Evolutionary conservation across 2,329 filamentous ascomycete genomes (phyloP).

Genomic region (Aquanectria penicillioides): DNA sequence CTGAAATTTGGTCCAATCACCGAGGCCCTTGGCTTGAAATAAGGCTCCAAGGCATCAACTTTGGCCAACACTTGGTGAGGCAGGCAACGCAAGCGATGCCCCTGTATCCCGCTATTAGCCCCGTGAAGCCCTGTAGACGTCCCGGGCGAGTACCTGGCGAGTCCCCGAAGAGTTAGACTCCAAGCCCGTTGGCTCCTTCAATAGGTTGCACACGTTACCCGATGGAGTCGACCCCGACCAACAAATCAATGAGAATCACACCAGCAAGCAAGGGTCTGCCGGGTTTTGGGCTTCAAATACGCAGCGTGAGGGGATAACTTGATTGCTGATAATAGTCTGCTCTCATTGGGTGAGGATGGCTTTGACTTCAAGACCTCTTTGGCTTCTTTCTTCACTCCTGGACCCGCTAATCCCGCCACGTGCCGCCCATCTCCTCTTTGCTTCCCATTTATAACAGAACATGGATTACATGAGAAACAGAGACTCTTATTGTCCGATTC

Average conservation of each 20-base stretch:
- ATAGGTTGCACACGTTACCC: neutral
- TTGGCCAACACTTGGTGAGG: neutral
- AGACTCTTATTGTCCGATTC: too few relatives aligned
- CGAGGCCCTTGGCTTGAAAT: conserved; percentile 15
- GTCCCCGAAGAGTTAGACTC: neutral
- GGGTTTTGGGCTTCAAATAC: neutral
- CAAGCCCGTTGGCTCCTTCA: too few relatives aligned
- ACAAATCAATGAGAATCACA: conserved; percentile 14
- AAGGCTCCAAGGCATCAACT: conserved; percentile 45
- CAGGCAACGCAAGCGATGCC: conserved; percentile 4
- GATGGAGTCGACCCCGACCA: conserved; percentile 6
- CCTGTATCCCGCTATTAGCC: neutral
- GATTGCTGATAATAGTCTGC: too few relatives aligned
- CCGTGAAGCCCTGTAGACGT: neutral
- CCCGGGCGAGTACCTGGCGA: neutral
- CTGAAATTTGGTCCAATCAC: conserved; percentile 44
- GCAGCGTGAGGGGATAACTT: too few relatives aligned
- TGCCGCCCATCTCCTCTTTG: too few relatives aligned
- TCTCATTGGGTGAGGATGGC: too few relatives aligned
- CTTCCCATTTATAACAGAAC: too few relatives aligned
- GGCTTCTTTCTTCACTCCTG: too few relatives aligned
- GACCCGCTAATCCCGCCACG: too few relatives aligned
- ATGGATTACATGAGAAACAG: too few relatives aligned
- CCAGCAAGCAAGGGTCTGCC: conserved; percentile 5
- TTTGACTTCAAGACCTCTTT: too few relatives aligned